Percentiles rank a stretch among this genome's conserved stretches.
Conservation (phyloP, 768 basidiomycete species). For the Kwoniella europaea region DNA sequence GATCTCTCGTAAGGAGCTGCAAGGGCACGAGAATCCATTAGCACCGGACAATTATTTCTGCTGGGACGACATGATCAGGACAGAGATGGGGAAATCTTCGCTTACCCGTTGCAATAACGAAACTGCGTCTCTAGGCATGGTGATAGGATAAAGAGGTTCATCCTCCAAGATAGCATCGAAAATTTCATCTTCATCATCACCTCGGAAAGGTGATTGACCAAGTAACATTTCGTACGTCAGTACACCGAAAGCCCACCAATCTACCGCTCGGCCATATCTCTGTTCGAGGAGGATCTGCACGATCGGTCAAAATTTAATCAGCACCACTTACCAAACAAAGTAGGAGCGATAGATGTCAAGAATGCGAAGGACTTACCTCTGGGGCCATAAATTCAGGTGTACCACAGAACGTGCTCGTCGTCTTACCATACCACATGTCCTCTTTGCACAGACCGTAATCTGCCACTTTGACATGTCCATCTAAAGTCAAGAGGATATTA, state of each 20-base stretch:
- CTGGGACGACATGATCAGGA: too few relatives aligned
- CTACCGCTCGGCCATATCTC: conserved; percentile 96
- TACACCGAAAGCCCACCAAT: conserved; percentile 99
- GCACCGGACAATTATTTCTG: too few relatives aligned
- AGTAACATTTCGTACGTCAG: conserved; percentile 98
- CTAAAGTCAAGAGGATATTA: conserved; percentile 93
- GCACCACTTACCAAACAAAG: background rate
- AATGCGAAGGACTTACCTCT: conserved; percentile 67
- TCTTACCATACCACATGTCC: conserved; percentile 95
- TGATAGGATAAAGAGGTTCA: conserved; percentile 97
- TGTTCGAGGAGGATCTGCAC: conserved; percentile 94
- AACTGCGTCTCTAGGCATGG: conserved; percentile 97
- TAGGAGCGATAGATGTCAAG: too few relatives aligned
- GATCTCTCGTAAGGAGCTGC: conserved; percentile 90
- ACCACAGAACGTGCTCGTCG: conserved; percentile 98
- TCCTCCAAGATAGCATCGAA: conserved; percentile 99
- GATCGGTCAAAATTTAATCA: conserved; percentile 2
- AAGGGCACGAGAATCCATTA: too few relatives aligned
- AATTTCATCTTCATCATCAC: conserved; percentile 99
- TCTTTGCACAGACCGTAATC: conserved; percentile 99
- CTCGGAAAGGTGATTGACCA: conserved; percentile 98
- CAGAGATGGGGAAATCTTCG: too few relatives aligned
- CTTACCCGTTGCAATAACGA: conserved; percentile 85
- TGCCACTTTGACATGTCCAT: conserved; percentile 97
- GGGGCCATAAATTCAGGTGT: conserved; percentile 99